Evolutionary conservation across 441 rosid genomes (phyloP), one percentile per base, ranked within the genome.

Genomic region (Gossypium trilobum): DNA sequence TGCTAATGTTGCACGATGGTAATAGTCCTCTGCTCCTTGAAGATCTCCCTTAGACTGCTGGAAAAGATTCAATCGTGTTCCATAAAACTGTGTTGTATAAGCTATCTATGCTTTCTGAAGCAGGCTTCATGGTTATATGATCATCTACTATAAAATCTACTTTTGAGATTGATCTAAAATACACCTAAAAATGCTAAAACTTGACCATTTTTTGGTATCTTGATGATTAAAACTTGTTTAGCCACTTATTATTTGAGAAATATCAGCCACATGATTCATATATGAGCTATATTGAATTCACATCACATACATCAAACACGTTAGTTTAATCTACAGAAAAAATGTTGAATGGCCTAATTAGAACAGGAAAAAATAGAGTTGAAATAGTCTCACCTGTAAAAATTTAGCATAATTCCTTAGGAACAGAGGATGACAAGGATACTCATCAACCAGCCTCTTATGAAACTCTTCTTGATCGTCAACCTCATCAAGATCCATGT

Each of bases 21-120:
- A 91, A 75, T 85, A 88, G 64, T 88, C 87, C 83, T 86, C 89
- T 11, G 98, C 96, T 69, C 86, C 92, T 74, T 46, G 82, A 57
- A 90, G 78, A 75, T 90, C 88, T 74, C 95, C 98, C 77, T 85
- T 90, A 0, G 81, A 77, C 98, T 93, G 84, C 36, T 5, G 29
- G 44, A 16, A 54, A 66, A 65, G 52, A 22, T 10, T 10, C 3
- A 59, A 20, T 7, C 55, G 56, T 20, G 62, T 46, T 22, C 13
- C 39, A 27, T 19, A 13, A 57, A 16, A 73, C 56, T 3, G 1
- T 22, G 25, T 25, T 1, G 22, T 42, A 71, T n/a, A 7, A 57
- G 22, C 64, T 7, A 57, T 71, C 20, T 4, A 19, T 33, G 48
- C 51, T 10, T 17, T 54, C 20, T 33, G 27, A 69, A 54, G 62